phyloP scores from a whole-genome alignment of 257 asterid genomes.

The Rhazya stricta region DNA sequence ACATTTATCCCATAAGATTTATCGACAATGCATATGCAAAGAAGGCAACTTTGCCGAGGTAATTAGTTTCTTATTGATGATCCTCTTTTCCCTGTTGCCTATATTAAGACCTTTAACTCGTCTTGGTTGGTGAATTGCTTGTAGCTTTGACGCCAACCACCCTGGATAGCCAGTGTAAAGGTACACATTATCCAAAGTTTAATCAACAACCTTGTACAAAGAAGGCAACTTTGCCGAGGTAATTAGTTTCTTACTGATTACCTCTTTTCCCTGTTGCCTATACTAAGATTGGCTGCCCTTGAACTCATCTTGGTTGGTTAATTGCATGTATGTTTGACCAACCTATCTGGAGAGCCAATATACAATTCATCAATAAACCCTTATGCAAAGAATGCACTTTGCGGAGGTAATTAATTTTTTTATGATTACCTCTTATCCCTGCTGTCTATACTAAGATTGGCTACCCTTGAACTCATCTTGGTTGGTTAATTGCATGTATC shows the following conservation, averaged over 20 bases:
- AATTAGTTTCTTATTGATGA: slow-evolving; percentile 27
- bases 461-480: slow-evolving; percentile 9
- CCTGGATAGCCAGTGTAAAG: neutral
- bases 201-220: neutral
- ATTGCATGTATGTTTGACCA: slow-evolving; percentile 4
- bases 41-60: slow-evolving; percentile 63
- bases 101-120: slow-evolving; percentile 10
- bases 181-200: neutral
- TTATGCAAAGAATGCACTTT: slow-evolving; percentile 40
- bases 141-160: neutral
- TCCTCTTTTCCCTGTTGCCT: slow-evolving; percentile 75
- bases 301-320: slow-evolving; percentile 13
- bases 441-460: slow-evolving; percentile 45
- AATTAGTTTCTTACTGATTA: slow-evolving; percentile 28
- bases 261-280: slow-evolving; percentile 88
- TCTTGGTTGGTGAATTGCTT: slow-evolving; percentile 17
- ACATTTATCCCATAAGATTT: neutral
- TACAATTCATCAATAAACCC: no score
- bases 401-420: slow-evolving; percentile 49
- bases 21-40: neutral
- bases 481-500: slow-evolving; percentile 15
- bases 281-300: slow-evolving; percentile 20
- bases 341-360: slow-evolving; percentile 13
- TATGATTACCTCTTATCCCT: slow-evolving; percentile 67
- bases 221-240: slow-evolving; percentile 73